phyloP scores from a whole-genome alignment of 768 basidiomycete species.

The Arthromyces matolae region DNA sequence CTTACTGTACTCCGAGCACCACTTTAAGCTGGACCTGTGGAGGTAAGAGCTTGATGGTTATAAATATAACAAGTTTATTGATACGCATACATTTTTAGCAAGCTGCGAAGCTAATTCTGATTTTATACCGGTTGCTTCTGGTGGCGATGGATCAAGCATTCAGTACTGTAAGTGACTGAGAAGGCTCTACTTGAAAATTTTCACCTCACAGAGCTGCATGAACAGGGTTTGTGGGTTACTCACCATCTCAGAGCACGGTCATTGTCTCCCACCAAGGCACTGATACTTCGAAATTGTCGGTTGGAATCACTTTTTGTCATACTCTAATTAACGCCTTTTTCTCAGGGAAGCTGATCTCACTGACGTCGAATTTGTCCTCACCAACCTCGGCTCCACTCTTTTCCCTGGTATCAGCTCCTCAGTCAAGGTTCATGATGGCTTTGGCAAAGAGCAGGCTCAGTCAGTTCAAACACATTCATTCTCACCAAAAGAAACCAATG shows the following conservation, averaged over 20 bases:
- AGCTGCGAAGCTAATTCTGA: conserved; percentile 44
- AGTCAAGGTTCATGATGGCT: conserved; percentile 24
- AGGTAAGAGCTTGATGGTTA: conserved; percentile 21
- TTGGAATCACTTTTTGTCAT: neutral
- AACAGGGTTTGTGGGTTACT: conserved; percentile 25
- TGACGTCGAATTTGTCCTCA: conserved; percentile 18
- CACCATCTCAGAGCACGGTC: conserved; percentile 30
- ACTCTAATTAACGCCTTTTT: neutral
- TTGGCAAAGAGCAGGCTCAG: conserved; percentile 16
- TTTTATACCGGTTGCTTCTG: conserved; percentile 47
- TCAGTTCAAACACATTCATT: neutral
- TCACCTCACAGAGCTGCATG: too few species aligned
- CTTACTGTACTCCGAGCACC: conserved; percentile 33
- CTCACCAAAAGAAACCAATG: neutral
- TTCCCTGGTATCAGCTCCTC: conserved; percentile 23
- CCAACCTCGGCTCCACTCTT: conserved; percentile 15
- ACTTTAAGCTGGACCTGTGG: conserved; percentile 48
- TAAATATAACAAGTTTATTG: neutral
- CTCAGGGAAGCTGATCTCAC: conserved; percentile 26
- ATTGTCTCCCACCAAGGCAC: conserved; percentile 45
- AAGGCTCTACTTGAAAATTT: neutral
- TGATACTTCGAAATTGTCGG: conserved; percentile 33
- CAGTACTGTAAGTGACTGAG: conserved; percentile 34
- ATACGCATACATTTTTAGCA: conserved; percentile 21
- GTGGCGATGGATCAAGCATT: conserved; percentile 39